Evolutionary conservation across 257 asterid species (phyloP).

Genomic region (Paraleonurus japonicus): DNA sequence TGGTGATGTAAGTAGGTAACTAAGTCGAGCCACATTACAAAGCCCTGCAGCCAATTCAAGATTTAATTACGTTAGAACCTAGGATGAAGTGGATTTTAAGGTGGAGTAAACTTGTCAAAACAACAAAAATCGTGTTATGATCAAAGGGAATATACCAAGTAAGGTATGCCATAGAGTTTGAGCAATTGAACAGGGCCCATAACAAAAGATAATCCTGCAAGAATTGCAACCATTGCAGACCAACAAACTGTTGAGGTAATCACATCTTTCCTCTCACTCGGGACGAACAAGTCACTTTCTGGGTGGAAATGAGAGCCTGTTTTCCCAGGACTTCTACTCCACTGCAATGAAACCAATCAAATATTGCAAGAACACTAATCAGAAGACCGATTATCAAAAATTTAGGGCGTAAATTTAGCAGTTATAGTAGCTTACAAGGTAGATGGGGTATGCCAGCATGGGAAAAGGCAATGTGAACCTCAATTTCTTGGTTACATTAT

Average conservation of each 20-base stretch:
- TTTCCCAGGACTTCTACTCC: constrained; percentile 94
- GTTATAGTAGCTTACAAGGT: constrained; percentile 48
- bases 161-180: constrained; percentile 86
- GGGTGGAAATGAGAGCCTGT: constrained; percentile 88
- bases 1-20: constrained; percentile 65
- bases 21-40: constrained; percentile 52
- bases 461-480: constrained; percentile 94
- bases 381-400: not conserved
- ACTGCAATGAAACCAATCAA: constrained; percentile 42
- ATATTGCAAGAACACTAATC: not conserved
- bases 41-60: constrained; percentile 39
- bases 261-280: constrained; percentile 76
- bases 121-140: not conserved
- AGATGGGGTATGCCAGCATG: constrained; percentile 84
- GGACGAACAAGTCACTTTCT: constrained; percentile 74
- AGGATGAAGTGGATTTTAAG: not conserved
- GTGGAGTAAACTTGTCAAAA: not conserved
- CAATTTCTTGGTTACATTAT: constrained; percentile 52
- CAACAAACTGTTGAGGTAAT: constrained; percentile 85
- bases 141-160: constrained; percentile 39
- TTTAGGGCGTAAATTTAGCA: not conserved
- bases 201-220: constrained; percentile 65
- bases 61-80: not conserved
- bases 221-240: constrained; percentile 82
- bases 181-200: constrained; percentile 78